A percentile compares a stretch with the other conserved stretches of the same genome.
phyloP scores from a whole-genome alignment of 1,139 yeast genomes.

The Yamadazyma diddensiae region DNA sequence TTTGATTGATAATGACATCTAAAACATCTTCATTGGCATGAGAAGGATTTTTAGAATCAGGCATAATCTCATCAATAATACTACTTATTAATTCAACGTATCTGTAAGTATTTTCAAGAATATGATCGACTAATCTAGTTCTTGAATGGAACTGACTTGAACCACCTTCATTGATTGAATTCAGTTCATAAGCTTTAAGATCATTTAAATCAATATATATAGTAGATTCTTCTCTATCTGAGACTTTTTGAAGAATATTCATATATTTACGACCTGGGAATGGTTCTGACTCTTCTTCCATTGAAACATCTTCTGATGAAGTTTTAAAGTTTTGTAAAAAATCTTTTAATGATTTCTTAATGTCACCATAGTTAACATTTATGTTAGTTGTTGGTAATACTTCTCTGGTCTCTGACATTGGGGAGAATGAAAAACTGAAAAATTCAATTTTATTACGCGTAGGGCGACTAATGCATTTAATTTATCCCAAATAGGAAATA shows the following conservation, averaged over 20 bases:
- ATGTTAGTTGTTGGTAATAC: conserved; percentile 55
- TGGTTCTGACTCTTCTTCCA: conserved; percentile 5
- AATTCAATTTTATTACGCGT: too few species aligned
- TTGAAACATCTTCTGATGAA: conserved; percentile 14
- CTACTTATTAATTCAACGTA: conserved; percentile 71
- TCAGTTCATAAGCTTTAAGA: conserved; percentile 61
- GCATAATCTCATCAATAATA: conserved; percentile 79
- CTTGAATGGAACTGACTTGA: conserved; percentile 21
- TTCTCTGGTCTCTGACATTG: conserved; percentile 32
- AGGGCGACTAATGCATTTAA: too few species aligned
- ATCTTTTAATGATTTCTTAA: conserved; percentile 51
- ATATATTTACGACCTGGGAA: conserved; percentile 70
- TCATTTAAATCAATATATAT: conserved; percentile 82
- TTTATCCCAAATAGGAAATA: conserved; percentile 8
- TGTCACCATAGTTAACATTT: conserved; percentile 59
- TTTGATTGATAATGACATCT: conserved; percentile 88
- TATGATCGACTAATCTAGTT: conserved; percentile 50
- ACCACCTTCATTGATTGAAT: conserved; percentile 20
- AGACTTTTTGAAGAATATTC: conserved; percentile 70
- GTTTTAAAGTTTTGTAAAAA: conserved; percentile 62
- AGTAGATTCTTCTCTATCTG: conserved; percentile 75
- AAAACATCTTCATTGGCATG: conserved; percentile 85
- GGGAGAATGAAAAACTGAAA: too few species aligned
- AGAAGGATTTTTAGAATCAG: conserved; percentile 74
- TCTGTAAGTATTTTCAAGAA: conserved; percentile 72